Evolutionary conservation across 2,329 filamentous ascomycete genomes (phyloP).

Genomic region (Xylariaceae sp.): DNA sequence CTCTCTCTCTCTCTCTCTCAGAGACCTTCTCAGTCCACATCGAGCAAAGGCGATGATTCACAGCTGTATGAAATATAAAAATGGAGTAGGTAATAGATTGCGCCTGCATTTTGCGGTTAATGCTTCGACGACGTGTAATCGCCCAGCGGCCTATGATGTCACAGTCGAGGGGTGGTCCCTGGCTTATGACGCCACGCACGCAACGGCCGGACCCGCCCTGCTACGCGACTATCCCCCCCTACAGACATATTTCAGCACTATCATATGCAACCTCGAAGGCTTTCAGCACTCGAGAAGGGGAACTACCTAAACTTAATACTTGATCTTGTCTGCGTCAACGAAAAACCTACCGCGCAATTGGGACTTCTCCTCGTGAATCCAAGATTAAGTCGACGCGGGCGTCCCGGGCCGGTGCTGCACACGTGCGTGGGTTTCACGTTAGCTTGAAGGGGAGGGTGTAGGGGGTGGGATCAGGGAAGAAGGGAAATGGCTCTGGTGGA

Average conservation of each 20-base stretch:
- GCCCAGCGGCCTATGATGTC: background rate
- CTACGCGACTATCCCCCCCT: too few species aligned
- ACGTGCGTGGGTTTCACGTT: background rate
- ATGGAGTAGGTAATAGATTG: background rate
- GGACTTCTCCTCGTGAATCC: background rate
- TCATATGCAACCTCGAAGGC: too few species aligned
- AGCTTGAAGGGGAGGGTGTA: background rate
- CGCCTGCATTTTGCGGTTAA: background rate
- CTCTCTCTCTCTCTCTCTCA: too few species aligned
- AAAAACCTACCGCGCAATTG: background rate
- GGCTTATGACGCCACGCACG: too few species aligned
- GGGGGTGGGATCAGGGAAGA: background rate
- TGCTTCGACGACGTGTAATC: slow-evolving; percentile 12
- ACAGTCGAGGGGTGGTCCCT: too few species aligned
- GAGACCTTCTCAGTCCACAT: too few species aligned
- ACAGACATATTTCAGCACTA: too few species aligned
- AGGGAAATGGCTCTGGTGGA: slow-evolving; percentile 36
- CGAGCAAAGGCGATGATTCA: too few species aligned
- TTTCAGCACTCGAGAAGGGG: too few species aligned
- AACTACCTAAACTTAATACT: too few species aligned
- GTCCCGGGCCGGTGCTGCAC: background rate
- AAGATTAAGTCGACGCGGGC: background rate
- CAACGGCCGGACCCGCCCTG: too few species aligned
- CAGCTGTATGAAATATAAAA: too few species aligned
- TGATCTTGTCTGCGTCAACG: background rate